Conservation (phyloP, 1,139 yeast genomes). For the Hemisphaericaspora subhashii region DNA sequence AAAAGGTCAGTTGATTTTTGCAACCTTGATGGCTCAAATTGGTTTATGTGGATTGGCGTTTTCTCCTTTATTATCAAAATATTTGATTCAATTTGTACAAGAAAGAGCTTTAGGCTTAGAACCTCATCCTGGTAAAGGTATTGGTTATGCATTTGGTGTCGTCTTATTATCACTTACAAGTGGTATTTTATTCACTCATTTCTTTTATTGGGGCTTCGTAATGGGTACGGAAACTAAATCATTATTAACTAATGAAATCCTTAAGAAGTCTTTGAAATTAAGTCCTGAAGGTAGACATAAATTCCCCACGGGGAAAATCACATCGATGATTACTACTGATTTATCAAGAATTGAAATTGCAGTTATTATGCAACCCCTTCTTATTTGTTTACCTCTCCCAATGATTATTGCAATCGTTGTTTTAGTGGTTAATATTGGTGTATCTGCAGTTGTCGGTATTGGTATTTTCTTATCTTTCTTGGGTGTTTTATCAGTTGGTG, state of each 20-base stretch:
- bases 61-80: slow-evolving; percentile 30
- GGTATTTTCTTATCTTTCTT: slow-evolving; percentile 36
- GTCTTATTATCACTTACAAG: slow-evolving; percentile 25
- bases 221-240: slow-evolving; percentile 40
- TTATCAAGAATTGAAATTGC: slow-evolving; percentile 80
- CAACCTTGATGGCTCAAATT: slow-evolving; percentile 21
- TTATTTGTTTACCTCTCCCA: slow-evolving; percentile 63
- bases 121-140: slow-evolving; percentile 27
- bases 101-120: slow-evolving; percentile 23
- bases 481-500: slow-evolving; percentile 39
- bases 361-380: slow-evolving; percentile 64
- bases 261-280: slow-evolving; percentile 32
- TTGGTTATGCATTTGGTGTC: slow-evolving; percentile 40
- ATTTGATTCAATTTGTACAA: slow-evolving; percentile 32
- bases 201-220: slow-evolving; percentile 57
- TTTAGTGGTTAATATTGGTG: slow-evolving; percentile 70
- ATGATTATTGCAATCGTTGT: slow-evolving; percentile 60
- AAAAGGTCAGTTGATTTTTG: slow-evolving; percentile 23
- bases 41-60: slow-evolving; percentile 19
- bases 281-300: slow-evolving; percentile 28
- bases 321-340: slow-evolving; percentile 71
- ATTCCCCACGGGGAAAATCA: slow-evolving; percentile 33
- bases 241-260: slow-evolving; percentile 33
- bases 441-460: slow-evolving; percentile 65
- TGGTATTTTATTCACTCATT: slow-evolving; percentile 61